Evolutionary conservation across 164 flowering plant species (phyloP).

Genomic region (Vitis rotundifolia): DNA sequence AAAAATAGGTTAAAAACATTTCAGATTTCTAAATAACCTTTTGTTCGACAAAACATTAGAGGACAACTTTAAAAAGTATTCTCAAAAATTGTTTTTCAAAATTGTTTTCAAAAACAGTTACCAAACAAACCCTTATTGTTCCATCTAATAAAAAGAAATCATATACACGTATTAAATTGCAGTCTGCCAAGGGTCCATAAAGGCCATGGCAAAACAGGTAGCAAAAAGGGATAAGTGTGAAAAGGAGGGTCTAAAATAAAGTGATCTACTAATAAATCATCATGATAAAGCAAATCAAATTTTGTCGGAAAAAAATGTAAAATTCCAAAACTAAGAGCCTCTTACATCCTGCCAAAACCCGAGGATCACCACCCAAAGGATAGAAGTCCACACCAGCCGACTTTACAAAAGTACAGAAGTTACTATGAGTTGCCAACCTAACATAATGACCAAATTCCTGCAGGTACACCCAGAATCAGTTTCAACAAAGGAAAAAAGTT

Average conservation of each 20-base stretch:
- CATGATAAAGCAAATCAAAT: neutral
- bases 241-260: neutral
- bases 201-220: too few species aligned
- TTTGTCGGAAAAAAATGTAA: neutral
- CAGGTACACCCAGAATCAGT: conserved; percentile 9
- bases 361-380: conserved; percentile 95
- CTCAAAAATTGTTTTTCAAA: too few species aligned
- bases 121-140: too few species aligned
- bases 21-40: too few species aligned
- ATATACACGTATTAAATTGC: too few species aligned
- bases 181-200: too few species aligned
- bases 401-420: conserved; percentile 71
- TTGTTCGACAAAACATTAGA: too few species aligned
- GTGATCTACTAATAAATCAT: neutral
- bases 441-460: conserved; percentile 98
- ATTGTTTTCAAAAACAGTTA: too few species aligned
- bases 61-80: too few species aligned
- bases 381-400: conserved; percentile 86
- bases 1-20: too few species aligned
- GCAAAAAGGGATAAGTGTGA: neutral
- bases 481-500: conserved; percentile 1
- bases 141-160: too few species aligned
- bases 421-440: conserved; percentile 90
- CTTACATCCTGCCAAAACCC: conserved; percentile 98
- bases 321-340: conserved; percentile 21